Conservation (phyloP, 192 early-diverging fungal genomes). For the Mortierella hygrophila region DNA sequence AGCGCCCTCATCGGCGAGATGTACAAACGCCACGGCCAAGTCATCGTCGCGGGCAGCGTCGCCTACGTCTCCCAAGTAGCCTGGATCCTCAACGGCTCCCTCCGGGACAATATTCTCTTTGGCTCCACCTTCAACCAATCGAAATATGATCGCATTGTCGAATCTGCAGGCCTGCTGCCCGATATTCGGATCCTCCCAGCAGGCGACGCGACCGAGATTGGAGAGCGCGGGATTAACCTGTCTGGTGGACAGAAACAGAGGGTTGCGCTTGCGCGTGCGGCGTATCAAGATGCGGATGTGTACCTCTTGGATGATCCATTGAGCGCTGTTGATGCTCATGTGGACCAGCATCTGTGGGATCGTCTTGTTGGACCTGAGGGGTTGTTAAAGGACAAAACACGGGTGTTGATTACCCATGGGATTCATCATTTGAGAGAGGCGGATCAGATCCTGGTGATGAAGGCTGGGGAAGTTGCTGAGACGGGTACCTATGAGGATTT, state of each 20-base stretch:
- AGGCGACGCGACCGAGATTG: conserved; percentile 63
- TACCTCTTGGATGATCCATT: conserved; percentile 89
- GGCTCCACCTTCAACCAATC: conserved; percentile 9
- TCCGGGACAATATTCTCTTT: conserved; percentile 58
- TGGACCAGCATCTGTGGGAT: conserved; percentile 71
- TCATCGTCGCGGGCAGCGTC: conserved; percentile 67
- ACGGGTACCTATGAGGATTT: conserved; percentile 69
- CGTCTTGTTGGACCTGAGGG: conserved; percentile 76
- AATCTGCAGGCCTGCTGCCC: neutral
- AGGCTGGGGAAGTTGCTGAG: conserved; percentile 74
- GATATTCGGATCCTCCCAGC: conserved; percentile 23
- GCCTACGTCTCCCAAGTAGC: conserved; percentile 68
- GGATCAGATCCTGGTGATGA: conserved; percentile 76
- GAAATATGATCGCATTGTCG: conserved; percentile 61
- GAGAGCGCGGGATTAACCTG: conserved; percentile 73
- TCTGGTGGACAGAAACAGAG: conserved; percentile 89
- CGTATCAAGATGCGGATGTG: conserved; percentile 85
- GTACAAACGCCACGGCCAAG: conserved; percentile 66
- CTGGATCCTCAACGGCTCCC: conserved; percentile 35
- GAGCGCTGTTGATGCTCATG: conserved; percentile 84
- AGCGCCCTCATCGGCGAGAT: conserved; percentile 85
- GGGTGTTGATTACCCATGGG: conserved; percentile 86
- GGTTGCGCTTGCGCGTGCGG: conserved; percentile 81
- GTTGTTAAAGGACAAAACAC: conserved; percentile 76
- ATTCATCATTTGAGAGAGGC: conserved; percentile 77